Evolutionary conservation across 179 eudicot genomes (phyloP).

Genomic region (Gypsophila paniculata): DNA sequence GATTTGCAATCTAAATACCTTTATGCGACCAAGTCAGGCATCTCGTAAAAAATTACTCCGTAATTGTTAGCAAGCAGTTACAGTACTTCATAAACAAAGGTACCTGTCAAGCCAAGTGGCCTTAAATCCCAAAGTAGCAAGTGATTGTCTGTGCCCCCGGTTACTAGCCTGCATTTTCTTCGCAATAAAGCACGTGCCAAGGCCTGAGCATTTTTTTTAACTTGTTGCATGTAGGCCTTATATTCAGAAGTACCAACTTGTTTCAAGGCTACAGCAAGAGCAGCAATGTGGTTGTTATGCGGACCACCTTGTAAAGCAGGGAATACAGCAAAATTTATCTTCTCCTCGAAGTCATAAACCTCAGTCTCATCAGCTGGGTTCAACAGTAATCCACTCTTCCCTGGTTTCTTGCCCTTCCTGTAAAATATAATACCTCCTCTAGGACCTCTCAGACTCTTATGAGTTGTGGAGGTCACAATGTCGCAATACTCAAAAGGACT

Average conservation of each 20-base stretch:
- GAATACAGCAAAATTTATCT: slow-evolving; percentile 77
- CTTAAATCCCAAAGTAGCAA: slow-evolving; percentile 79
- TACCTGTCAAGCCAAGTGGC: slow-evolving; percentile 63
- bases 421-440: slow-evolving; percentile 85
- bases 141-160: slow-evolving; percentile 91
- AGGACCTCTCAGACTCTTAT: slow-evolving; percentile 84
- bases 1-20: slow-evolving; percentile 7
- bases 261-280: slow-evolving; percentile 81
- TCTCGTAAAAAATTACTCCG: background rate
- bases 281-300: slow-evolving; percentile 86
- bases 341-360: slow-evolving; percentile 73
- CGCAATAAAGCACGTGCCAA: slow-evolving; percentile 57
- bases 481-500: slow-evolving; percentile 82
- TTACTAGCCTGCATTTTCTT: slow-evolving; percentile 64
- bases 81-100: background rate
- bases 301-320: slow-evolving; percentile 92
- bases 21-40: background rate
- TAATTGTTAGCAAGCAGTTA: background rate
- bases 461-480: slow-evolving; percentile 83
- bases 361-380: slow-evolving; percentile 57
- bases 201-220: slow-evolving; percentile 71
- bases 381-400: slow-evolving; percentile 55
- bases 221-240: slow-evolving; percentile 79
- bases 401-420: slow-evolving; percentile 66
- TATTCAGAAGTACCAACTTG: slow-evolving; percentile 71